Evolutionary conservation across 495 filamentous ascomycete genomes (phyloP).

Genomic region (Monascus purpureus): DNA sequence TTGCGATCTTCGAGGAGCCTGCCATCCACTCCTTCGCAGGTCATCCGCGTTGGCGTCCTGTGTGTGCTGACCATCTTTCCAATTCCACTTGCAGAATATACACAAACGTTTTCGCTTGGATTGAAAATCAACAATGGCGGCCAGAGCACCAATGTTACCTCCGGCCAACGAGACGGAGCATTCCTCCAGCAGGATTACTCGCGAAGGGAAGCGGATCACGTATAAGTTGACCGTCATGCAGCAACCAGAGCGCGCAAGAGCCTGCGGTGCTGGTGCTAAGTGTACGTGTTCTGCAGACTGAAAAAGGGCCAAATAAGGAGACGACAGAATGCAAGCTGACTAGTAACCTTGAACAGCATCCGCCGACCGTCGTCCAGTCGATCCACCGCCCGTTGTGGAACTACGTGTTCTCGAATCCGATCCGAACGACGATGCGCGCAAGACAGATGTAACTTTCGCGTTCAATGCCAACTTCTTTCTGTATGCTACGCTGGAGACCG

Average conservation of each 20-base stretch:
- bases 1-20: too few relatives aligned
- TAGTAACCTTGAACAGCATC: conserved; percentile 45
- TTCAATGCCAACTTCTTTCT: conserved; percentile 98
- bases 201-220: conserved; percentile 64
- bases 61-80: too few relatives aligned
- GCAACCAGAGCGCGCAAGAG: conserved; percentile 89
- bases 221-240: conserved; percentile 83
- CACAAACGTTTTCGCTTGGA: too few relatives aligned
- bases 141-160: conserved; percentile 18
- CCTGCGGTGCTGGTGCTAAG: conserved; percentile 90
- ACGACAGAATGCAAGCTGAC: conserved; percentile 1
- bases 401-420: conserved; percentile 75
- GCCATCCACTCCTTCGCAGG: too few relatives aligned
- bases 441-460: conserved; percentile 71
- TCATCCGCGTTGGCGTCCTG: too few relatives aligned
- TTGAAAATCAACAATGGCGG: conserved; percentile 19
- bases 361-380: conserved; percentile 89
- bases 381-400: conserved; percentile 94
- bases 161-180: conserved; percentile 44
- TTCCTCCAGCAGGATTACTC: conserved; percentile 51
- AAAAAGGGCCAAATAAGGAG: background rate
- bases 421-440: conserved; percentile 32
- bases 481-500: conserved; percentile 81
- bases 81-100: too few relatives aligned
- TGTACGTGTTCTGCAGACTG: conserved; percentile 40